Conservation (phyloP, 1,284 basidiomycete genomes). For the Sanghuangporus baumii region DNA sequence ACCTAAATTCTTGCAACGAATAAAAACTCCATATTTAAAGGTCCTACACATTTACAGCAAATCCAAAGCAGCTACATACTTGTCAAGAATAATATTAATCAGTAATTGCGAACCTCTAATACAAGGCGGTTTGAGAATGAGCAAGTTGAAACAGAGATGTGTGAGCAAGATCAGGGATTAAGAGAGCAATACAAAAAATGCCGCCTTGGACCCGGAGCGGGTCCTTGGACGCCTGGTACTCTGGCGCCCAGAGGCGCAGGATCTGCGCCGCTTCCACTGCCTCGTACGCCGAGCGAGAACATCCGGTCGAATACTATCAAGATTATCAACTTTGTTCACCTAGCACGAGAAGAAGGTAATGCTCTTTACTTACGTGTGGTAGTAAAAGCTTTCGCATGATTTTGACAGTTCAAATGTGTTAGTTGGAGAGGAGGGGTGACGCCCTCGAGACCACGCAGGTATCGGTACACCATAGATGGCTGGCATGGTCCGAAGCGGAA, state of each 20-base stretch:
- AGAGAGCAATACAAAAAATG: constrained; percentile 78
- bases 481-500: constrained; percentile 87
- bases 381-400: constrained; percentile 79
- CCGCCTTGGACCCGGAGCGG: constrained; percentile 61
- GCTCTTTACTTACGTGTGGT: constrained; percentile 63
- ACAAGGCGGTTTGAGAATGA: too few relatives aligned
- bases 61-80: too few relatives aligned
- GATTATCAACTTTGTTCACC: constrained; percentile 3
- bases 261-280: constrained; percentile 53
- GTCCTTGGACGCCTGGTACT: constrained; percentile 56
- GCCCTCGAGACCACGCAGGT: constrained; percentile 76
- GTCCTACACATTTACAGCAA: too few relatives aligned
- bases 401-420: constrained; percentile 82
- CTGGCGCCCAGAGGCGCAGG: constrained; percentile 48
- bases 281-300: constrained; percentile 79
- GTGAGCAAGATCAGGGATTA: constrained; percentile 28
- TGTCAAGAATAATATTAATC: too few relatives aligned
- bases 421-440: constrained; percentile 75
- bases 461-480: constrained; percentile 86
- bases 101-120: too few relatives aligned
- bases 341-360: not conserved
- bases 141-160: not conserved
- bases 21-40: too few relatives aligned
- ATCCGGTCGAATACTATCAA: constrained; percentile 81
- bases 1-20: too few relatives aligned